Evolutionary conservation across 305 asterid species (phyloP).

Genomic region (Andrographis paniculata): DNA sequence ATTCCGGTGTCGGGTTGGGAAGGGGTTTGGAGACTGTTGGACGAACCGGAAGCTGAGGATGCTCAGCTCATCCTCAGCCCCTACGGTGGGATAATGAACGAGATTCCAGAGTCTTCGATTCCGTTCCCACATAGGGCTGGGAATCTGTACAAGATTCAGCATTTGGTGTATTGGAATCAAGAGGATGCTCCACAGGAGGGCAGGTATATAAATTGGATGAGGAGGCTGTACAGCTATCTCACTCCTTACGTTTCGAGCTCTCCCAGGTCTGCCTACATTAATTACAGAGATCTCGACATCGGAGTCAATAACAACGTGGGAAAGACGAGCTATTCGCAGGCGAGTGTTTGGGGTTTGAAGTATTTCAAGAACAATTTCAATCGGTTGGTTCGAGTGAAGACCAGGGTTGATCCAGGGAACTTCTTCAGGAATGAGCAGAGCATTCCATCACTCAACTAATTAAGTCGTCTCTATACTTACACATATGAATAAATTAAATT

Average conservation of each 20-base stretch:
- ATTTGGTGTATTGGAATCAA: slow-evolving; percentile 6
- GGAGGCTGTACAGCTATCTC: slow-evolving; percentile 21
- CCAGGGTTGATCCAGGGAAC: slow-evolving; percentile 23
- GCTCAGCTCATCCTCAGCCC: slow-evolving; percentile 14
- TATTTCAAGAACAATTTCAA: slow-evolving; percentile 24
- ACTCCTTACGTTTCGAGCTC: slow-evolving; percentile 18
- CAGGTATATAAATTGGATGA: slow-evolving; percentile 15
- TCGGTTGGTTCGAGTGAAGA: slow-evolving; percentile 7
- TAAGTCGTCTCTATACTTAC: too few species aligned
- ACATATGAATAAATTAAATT: too few species aligned
- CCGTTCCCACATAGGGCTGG: slow-evolving; percentile 37
- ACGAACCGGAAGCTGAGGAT: slow-evolving; percentile 10
- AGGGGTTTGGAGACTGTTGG: slow-evolving; percentile 14
- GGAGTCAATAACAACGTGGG: slow-evolving; percentile 16
- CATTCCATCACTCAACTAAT: slow-evolving; percentile 22
- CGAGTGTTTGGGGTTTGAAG: slow-evolving; percentile 25
- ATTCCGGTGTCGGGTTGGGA: slow-evolving; percentile 18
- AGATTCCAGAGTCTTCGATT: slow-evolving; percentile 15
- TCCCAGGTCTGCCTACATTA: slow-evolving; percentile 26
- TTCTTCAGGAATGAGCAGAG: slow-evolving; percentile 34
- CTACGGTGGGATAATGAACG: slow-evolving; percentile 25
- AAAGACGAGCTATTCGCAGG: slow-evolving; percentile 13
- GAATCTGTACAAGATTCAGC: slow-evolving; percentile 17
- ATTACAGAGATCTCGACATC: slow-evolving; percentile 33
- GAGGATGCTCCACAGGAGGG: background rate